phyloP scores from a whole-genome alignment of 805 yeast genomes.

The Monosporozyma aquatica region DNA sequence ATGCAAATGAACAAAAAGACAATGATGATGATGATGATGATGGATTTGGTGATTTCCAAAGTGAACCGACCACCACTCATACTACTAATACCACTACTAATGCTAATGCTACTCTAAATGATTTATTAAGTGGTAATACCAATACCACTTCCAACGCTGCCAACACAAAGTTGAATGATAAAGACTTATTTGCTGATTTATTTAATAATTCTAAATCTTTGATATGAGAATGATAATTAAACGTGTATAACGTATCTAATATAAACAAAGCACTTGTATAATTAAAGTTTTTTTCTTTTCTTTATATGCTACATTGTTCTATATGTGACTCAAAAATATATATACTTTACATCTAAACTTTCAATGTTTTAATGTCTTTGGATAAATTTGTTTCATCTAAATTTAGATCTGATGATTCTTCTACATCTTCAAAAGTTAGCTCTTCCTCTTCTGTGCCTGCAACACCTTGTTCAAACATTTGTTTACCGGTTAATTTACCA shows the following conservation, averaged over 20 bases:
- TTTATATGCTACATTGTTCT: neutral
- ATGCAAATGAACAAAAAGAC: too few relatives aligned
- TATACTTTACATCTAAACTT: neutral
- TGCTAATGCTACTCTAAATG: conserved; percentile 8
- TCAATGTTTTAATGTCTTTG: neutral
- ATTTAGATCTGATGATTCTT: too few relatives aligned
- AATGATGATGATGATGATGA: conserved; percentile 27
- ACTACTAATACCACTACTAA: conserved; percentile 7
- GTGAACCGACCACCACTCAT: conserved; percentile 16
- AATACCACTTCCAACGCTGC: conserved; percentile 8
- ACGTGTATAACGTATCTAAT: too few relatives aligned
- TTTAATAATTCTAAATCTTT: conserved; percentile 27
- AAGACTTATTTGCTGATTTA: conserved; percentile 26
- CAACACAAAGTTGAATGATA: conserved; percentile 8
- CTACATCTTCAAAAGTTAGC: neutral
- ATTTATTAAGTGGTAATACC: conserved; percentile 9
- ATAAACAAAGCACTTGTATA: too few relatives aligned
- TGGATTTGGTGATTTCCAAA: conserved; percentile 33
- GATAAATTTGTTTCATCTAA: too few relatives aligned
- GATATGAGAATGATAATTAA: too few relatives aligned
- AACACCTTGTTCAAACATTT: conserved; percentile 83
- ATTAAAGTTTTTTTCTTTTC: conserved; percentile 6
- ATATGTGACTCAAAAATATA: neutral
- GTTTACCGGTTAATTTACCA: conserved; percentile 78
- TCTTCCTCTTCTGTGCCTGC: conserved; percentile 57